These are phyloP conservation scores for Fusarium chaquense DNA, from an alignment of 2,329 filamentous ascomycete species.

Conservation along the genomic window DNA sequence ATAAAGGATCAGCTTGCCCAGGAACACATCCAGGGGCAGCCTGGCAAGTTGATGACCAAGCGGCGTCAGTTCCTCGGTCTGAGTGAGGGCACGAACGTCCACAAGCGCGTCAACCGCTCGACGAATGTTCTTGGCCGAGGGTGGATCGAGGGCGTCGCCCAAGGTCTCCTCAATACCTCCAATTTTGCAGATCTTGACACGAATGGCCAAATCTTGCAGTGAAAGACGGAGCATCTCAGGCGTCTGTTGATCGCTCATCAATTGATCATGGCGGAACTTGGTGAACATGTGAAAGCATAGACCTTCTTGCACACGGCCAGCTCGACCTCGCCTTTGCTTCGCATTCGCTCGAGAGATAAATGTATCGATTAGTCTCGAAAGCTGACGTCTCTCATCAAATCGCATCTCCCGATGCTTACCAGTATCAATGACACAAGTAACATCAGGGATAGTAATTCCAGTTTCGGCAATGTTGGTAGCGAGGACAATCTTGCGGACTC, in stretches of 20 bases:
- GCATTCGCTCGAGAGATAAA: slow-evolving; percentile 97
- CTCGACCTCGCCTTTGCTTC: slow-evolving; percentile 92
- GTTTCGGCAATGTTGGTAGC: slow-evolving; percentile 99
- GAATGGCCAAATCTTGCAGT: slow-evolving; percentile 92
- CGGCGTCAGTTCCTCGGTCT: slow-evolving; percentile 84
- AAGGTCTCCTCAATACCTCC: slow-evolving; percentile 93
- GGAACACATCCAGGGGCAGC: slow-evolving; percentile 90
- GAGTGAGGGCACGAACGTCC: slow-evolving; percentile 89
- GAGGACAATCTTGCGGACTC: slow-evolving; percentile 90
- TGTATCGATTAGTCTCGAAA: slow-evolving; percentile 90
- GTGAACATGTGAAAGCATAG: slow-evolving; percentile 97
- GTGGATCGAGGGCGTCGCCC: slow-evolving; percentile 87
- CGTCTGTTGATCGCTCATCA: slow-evolving; percentile 92
- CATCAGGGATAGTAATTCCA: slow-evolving; percentile 97
- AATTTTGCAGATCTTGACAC: slow-evolving; percentile 97
- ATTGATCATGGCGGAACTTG: slow-evolving; percentile 83
- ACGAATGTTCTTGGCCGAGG: slow-evolving; percentile 90
- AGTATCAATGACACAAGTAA: slow-evolving; percentile 96
- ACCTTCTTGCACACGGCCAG: slow-evolving; percentile 94
- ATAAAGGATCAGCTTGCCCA: slow-evolving; percentile 91
- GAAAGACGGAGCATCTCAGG: slow-evolving; percentile 96
- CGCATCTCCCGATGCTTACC: slow-evolving; percentile 98
- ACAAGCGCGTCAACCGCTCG: slow-evolving; percentile 92
- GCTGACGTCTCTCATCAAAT: slow-evolving; percentile 91
- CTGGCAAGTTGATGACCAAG: slow-evolving; percentile 89